Evolutionary conservation across 768 basidiomycete species (phyloP).

Genomic region (Podaxis mareebaensis): DNA sequence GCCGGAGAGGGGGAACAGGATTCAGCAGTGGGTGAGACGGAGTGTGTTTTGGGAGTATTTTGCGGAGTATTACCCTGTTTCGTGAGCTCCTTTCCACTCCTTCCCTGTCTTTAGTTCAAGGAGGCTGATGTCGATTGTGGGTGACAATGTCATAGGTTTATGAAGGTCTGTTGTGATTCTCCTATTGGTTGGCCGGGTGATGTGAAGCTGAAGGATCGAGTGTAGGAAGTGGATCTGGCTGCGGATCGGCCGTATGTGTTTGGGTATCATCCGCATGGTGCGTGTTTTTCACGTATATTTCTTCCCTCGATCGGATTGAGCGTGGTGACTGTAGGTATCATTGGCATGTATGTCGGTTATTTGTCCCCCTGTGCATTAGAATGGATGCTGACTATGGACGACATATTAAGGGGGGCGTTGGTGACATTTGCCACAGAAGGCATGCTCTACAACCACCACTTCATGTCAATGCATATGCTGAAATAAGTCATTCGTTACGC

Average conservation of each 20-base stretch:
- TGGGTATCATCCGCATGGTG: conserved; percentile 98
- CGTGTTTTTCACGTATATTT: conserved; percentile 20
- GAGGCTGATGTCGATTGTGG: conserved; percentile 26
- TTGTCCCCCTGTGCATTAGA: neutral
- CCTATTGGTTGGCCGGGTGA: neutral
- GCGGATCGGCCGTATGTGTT: conserved; percentile 94
- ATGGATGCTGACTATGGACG: neutral
- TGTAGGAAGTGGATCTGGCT: conserved; percentile 86
- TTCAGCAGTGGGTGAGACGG: conserved; percentile 74
- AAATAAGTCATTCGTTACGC: neutral
- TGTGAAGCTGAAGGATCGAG: neutral
- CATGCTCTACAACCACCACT: conserved; percentile 25
- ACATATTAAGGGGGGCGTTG: conserved; percentile 73
- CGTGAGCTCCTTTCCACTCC: conserved; percentile 51
- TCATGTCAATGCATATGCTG: conserved; percentile 2
- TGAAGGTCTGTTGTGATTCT: conserved; percentile 43
- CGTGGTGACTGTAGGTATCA: conserved; percentile 65
- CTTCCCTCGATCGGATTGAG: neutral
- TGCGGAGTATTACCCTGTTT: conserved; percentile 88
- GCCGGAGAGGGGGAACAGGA: conserved; percentile 71
- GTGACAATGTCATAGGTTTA: conserved; percentile 34
- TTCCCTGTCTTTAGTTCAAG: neutral
- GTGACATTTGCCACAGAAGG: conserved; percentile 97
- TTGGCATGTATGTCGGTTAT: conserved; percentile 78
- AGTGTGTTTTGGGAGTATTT: conserved; percentile 83